A percentile compares a stretch with the other conserved stretches of the same genome.
These are phyloP conservation scores for Symbiodinium natans DNA, from an alignment of 73 alveolate genomes.

Conservation along the genomic window DNA sequence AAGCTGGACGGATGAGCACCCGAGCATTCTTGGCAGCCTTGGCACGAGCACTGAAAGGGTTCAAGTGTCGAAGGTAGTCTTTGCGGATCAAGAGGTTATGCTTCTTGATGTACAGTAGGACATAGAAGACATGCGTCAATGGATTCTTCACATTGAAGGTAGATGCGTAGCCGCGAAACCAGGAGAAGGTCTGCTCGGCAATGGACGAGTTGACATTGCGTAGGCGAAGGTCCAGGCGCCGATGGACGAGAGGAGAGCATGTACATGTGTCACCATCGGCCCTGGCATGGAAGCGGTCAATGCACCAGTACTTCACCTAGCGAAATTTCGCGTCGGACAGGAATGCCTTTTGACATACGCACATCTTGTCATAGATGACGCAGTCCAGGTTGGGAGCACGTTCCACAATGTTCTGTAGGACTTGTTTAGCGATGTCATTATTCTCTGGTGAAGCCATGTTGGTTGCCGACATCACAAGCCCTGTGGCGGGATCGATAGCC, in stretches of 20 bases:
- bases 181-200: not conserved
- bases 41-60: not conserved
- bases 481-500: not conserved
- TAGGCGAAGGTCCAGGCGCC: not conserved
- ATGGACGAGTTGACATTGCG: not conserved
- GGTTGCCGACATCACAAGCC: not conserved
- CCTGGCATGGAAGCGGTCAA: constrained; percentile 19
- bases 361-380: not conserved
- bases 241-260: not conserved
- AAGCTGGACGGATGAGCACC: not conserved
- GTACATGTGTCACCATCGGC: not conserved
- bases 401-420: not conserved
- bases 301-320: not conserved
- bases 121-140: not conserved
- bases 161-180: constrained; percentile 5
- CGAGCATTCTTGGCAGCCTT: not conserved
- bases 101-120: not conserved
- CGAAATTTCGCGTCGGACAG: not conserved
- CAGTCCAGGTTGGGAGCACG: not conserved
- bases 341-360: not conserved
- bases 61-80: not conserved
- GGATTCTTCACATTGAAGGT: not conserved
- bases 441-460: not conserved
- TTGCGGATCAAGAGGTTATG: not conserved
- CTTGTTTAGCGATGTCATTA: not conserved